Conservation (phyloP, 768 basidiomycete genomes). For the Mycena haematopus region DNA sequence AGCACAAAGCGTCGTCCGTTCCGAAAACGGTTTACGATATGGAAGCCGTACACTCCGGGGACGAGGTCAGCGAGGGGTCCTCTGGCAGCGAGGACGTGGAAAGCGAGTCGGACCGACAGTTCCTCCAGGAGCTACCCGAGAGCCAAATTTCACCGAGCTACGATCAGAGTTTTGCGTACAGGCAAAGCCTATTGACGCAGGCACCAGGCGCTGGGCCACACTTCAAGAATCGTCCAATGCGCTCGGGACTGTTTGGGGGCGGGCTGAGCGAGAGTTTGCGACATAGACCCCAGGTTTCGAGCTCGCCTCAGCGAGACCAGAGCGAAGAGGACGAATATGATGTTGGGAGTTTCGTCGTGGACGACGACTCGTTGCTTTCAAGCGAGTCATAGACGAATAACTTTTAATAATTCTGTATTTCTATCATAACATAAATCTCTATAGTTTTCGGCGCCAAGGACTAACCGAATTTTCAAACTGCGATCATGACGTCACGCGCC, state of each 20-base stretch:
- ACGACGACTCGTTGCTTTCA: constrained; percentile 61
- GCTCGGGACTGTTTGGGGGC: constrained; percentile 51
- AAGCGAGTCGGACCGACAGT: constrained; percentile 70
- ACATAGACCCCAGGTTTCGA: constrained; percentile 48
- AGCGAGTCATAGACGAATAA: constrained; percentile 14
- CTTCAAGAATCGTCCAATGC: constrained; percentile 60
- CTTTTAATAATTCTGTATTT: constrained; percentile 13
- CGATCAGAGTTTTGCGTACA: constrained; percentile 74
- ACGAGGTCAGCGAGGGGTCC: constrained; percentile 71
- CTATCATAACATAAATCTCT: too few relatives aligned
- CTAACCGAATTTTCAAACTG: too few relatives aligned
- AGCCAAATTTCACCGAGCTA: constrained; percentile 78
- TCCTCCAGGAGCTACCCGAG: constrained; percentile 65
- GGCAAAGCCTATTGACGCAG: constrained; percentile 77
- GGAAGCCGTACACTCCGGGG: constrained; percentile 81
- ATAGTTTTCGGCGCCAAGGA: too few relatives aligned
- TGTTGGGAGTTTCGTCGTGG: constrained; percentile 81
- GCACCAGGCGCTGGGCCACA: constrained; percentile 49
- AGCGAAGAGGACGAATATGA: constrained; percentile 69
- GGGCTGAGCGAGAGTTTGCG: constrained; percentile 37
- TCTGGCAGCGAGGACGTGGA: constrained; percentile 63
- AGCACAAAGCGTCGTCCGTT: constrained; percentile 20
- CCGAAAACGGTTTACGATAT: constrained; percentile 56
- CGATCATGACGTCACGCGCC: constrained; percentile 10
- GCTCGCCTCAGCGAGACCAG: constrained; percentile 62